Conservation (phyloP, 257 asterid species). For the Nicotiana undulata region DNA sequence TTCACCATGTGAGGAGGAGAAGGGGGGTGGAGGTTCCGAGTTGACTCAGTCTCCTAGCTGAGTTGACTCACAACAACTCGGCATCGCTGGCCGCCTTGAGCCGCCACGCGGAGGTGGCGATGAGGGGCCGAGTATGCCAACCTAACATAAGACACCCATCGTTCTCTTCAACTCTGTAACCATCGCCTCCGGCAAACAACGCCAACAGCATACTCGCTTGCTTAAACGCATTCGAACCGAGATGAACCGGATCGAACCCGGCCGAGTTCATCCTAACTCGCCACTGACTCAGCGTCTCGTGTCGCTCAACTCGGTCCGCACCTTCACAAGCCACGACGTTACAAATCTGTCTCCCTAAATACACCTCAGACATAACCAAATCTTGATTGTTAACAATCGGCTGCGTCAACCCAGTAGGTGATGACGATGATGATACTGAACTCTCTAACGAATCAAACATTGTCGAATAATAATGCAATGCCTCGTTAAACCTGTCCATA, state of each 20-base stretch:
- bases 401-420: conserved; percentile 33
- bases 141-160: conserved; percentile 81
- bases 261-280: conserved; percentile 45
- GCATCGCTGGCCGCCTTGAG: conserved; percentile 15
- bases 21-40: background rate
- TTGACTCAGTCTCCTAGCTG: conserved; percentile 11
- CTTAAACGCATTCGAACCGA: conserved; percentile 83
- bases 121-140: conserved; percentile 82
- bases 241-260: conserved; percentile 62
- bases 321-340: conserved; percentile 90
- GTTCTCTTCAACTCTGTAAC: conserved; percentile 73
- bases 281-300: conserved; percentile 78
- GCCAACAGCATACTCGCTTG: conserved; percentile 83
- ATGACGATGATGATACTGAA: background rate
- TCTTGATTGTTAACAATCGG: conserved; percentile 33
- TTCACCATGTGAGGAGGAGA: no score
- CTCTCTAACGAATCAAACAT: conserved; percentile 88
- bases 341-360: conserved; percentile 75
- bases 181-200: conserved; percentile 66
- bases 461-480: conserved; percentile 78
- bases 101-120: conserved; percentile 88
- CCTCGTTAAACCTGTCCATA: conserved; percentile 71
- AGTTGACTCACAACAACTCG: conserved; percentile 21
- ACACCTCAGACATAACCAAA: conserved; percentile 67
- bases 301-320: conserved; percentile 65